Evolutionary conservation across 75 land plant species (phyloP).

Genomic region (Larix kaempferi): DNA sequence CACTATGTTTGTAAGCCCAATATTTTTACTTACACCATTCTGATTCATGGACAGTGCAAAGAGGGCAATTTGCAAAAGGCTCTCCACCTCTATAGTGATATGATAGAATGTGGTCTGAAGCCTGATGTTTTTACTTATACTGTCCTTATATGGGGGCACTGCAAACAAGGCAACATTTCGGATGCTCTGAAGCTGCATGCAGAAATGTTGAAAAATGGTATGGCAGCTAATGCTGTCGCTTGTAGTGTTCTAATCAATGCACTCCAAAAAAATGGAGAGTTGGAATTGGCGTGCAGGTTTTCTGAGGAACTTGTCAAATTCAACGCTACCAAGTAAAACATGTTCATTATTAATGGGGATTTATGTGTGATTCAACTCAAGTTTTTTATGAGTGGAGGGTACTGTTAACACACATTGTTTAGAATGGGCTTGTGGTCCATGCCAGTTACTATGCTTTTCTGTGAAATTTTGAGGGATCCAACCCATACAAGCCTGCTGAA

Average conservation of each 20-base stretch:
- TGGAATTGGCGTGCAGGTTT: background rate
- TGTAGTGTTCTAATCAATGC: background rate
- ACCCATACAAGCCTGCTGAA: background rate
- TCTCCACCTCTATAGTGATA: slow-evolving; percentile 11
- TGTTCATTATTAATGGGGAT: background rate
- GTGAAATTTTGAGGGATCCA: background rate
- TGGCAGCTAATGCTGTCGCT: slow-evolving; percentile 3
- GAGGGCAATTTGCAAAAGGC: background rate
- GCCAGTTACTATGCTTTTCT: background rate
- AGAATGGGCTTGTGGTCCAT: background rate
- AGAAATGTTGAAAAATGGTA: background rate
- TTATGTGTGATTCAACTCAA: background rate
- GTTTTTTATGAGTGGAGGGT: background rate
- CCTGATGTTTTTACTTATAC: slow-evolving; percentile 41
- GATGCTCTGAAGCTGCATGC: slow-evolving; percentile 11
- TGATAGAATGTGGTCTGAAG: slow-evolving; percentile 29
- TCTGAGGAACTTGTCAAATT: background rate
- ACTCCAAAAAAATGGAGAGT: slow-evolving; percentile 2
- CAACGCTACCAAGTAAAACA: background rate
- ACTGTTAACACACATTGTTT: background rate
- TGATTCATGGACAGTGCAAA: background rate
- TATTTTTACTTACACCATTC: background rate
- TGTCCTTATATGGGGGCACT: slow-evolving; percentile 30
- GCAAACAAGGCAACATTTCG: slow-evolving; percentile 28
- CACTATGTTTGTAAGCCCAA: background rate